Evolutionary conservation across 805 yeast genomes (phyloP).

Genomic region (Saccharomycopsis sp.): DNA sequence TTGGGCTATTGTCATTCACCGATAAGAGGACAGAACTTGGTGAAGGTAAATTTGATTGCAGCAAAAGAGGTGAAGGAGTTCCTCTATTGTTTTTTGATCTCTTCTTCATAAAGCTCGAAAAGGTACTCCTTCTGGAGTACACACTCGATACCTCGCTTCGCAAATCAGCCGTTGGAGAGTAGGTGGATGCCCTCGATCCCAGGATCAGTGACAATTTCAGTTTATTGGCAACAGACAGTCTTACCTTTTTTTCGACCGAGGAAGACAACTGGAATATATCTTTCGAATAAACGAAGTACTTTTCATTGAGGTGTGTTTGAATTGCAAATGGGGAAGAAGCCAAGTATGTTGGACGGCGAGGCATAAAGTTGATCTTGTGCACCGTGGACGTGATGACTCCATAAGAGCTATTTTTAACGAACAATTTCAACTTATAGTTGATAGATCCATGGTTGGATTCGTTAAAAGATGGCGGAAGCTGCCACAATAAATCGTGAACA

Average conservation of each 20-base stretch:
- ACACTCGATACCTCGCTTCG: neutral
- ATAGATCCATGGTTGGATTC: conserved; percentile 1
- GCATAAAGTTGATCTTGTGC: neutral
- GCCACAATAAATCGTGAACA: conserved; percentile 2
- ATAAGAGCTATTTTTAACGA: neutral
- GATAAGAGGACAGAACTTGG: neutral
- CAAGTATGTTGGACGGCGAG: conserved; percentile 1
- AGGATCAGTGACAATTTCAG: neutral
- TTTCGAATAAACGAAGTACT: conserved; percentile 1
- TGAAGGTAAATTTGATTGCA: neutral
- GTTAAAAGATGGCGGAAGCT: conserved; percentile 5
- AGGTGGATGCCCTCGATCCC: neutral
- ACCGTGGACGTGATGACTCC: neutral
- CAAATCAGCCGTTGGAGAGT: neutral
- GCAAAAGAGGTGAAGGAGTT: neutral
- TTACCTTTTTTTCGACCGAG: neutral
- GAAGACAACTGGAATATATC: neutral
- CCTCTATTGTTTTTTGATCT: neutral
- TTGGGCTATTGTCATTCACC: neutral
- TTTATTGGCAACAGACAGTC: neutral
- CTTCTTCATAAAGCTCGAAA: neutral
- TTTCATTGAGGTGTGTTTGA: neutral
- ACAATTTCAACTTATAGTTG: conserved; percentile 3
- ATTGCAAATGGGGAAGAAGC: neutral
- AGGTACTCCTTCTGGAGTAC: neutral